Percentiles rank a stretch among this genome's conserved stretches.
These are phyloP conservation scores for Citrullus colocynthis DNA, from an alignment of 306 rosid genomes.

Conservation along the genomic window DNA sequence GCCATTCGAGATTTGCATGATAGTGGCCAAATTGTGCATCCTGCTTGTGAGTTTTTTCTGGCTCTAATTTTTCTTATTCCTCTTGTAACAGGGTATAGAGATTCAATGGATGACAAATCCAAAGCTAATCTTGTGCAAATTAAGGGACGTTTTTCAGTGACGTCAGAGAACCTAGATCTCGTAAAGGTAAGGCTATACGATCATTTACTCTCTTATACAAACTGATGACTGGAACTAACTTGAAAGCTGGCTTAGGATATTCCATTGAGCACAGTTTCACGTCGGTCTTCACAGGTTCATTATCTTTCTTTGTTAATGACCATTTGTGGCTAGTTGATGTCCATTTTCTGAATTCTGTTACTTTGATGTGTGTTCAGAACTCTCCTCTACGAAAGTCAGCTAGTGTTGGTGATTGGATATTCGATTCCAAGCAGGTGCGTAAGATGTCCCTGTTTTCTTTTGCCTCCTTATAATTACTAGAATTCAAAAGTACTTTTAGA, in stretches of 20 bases:
- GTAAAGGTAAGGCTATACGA: constrained; percentile 54
- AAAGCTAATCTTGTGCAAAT: constrained; percentile 95
- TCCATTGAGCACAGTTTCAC: constrained; percentile 77
- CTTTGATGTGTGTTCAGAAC: constrained; percentile 38
- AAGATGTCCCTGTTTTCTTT: neutral
- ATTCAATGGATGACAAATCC: constrained; percentile 84
- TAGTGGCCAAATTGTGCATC: neutral
- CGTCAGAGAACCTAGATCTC: constrained; percentile 91
- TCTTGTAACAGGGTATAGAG: constrained; percentile 63
- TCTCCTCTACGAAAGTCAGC: constrained; percentile 86
- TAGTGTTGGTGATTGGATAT: constrained; percentile 90
- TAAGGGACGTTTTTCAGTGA: constrained; percentile 93
- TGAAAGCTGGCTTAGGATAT: constrained; percentile 54
- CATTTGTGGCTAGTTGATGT: constrained; percentile 1
- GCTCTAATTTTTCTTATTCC: constrained; percentile 13
- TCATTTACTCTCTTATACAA: neutral
- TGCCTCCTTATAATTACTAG: neutral
- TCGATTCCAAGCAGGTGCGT: constrained; percentile 79
- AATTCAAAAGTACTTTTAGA: neutral
- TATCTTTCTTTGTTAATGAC: constrained; percentile 9
- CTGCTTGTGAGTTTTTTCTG: constrained; percentile 5
- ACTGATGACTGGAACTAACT: constrained; percentile 29
- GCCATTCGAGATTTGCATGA: neutral
- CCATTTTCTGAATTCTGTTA: constrained; percentile 15
- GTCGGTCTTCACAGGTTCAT: constrained; percentile 84